Percentiles rank a stretch among this genome's conserved stretches.
These are phyloP conservation scores for Pythium monospermum DNA, from an alignment of 352 stramenopile species.

Conservation along the genomic window DNA sequence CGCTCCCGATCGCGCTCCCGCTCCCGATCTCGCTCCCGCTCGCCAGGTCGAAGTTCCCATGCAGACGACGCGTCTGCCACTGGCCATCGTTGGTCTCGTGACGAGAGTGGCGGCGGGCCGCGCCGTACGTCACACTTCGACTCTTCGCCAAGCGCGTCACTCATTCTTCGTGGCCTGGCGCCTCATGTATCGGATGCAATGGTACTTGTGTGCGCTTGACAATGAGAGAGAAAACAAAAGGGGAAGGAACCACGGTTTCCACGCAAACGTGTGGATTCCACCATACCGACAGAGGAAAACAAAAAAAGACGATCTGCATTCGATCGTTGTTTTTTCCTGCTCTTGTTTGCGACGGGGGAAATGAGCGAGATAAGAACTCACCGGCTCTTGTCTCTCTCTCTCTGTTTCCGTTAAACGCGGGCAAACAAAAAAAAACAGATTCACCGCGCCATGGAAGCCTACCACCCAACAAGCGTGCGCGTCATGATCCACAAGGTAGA, in stretches of 20 bases:
- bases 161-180: conserved; percentile 57
- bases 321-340: too few relatives aligned
- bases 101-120: neutral
- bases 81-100: neutral
- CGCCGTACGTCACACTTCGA: conserved; percentile 8
- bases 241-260: too few relatives aligned
- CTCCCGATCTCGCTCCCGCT: conserved; percentile 4
- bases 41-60: conserved; percentile 9
- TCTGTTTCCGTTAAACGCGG: conserved; percentile 8
- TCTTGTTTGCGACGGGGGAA: too few relatives aligned
- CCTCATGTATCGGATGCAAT: conserved; percentile 54
- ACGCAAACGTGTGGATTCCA: neutral
- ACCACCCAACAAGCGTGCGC: conserved; percentile 39
- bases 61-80: neutral
- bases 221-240: neutral
- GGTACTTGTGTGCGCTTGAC: conserved; percentile 35
- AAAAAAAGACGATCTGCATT: too few relatives aligned
- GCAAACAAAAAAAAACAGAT: conserved; percentile 46
- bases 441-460: conserved; percentile 38
- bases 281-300: too few relatives aligned
- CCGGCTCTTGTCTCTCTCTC: conserved; percentile 14
- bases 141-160: conserved; percentile 46
- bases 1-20: conserved; percentile 5
- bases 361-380: conserved; percentile 24
- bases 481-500: conserved; percentile 72